These are phyloP conservation scores for Aegilops sharonensis DNA, from an alignment of 176 grass and related monocot genomes.

Conservation along the genomic window DNA sequence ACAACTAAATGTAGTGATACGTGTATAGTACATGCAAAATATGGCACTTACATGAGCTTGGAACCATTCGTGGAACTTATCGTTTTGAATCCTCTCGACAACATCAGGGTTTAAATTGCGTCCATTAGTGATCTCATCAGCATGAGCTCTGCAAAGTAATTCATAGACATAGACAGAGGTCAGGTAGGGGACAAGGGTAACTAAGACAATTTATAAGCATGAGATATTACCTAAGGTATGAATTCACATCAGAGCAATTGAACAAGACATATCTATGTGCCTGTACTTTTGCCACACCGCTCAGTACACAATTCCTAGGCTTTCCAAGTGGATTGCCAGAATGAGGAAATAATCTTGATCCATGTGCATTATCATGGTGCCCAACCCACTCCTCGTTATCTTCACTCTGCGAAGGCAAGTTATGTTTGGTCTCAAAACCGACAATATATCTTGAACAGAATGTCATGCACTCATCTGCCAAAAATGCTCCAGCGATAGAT, in stretches of 20 bases:
- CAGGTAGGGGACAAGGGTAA: no score
- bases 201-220: neutral
- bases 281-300: slow-evolving; percentile 14
- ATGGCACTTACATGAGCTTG: slow-evolving; percentile 6
- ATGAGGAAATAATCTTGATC: neutral
- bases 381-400: neutral
- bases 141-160: neutral
- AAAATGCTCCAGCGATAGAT: neutral
- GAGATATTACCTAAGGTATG: slow-evolving; percentile 22
- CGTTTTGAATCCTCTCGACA: neutral
- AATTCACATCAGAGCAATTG: slow-evolving; percentile 3
- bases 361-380: neutral
- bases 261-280: slow-evolving; percentile 29
- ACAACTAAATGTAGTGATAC: neutral
- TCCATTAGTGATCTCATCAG: no score
- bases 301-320: neutral
- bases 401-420: neutral
- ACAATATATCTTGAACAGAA: neutral
- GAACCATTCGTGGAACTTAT: no score
- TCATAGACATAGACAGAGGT: no score
- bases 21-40: no score
- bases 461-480: neutral
- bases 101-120: no score
- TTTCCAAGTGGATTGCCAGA: slow-evolving; percentile 1
- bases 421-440: neutral